Base-by-base conservation (phyloP, 2,329 filamentous ascomycete species). In the Alternaria sp. region DNA sequence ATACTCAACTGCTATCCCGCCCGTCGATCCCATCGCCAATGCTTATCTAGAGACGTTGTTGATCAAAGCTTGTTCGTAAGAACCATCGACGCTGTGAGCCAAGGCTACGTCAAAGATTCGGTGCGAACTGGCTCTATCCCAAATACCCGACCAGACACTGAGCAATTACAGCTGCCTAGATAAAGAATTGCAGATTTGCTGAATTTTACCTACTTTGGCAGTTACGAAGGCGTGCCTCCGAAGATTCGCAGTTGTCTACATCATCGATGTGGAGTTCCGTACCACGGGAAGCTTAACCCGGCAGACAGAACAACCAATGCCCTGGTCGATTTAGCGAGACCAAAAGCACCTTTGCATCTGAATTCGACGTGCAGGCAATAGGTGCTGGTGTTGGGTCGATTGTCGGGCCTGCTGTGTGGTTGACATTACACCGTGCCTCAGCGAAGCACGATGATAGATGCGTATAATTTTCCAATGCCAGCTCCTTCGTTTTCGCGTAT, bases 11-110 rank as follows among this genome's bases (percentile, higher is more conserved):
- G 44, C 7, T 48, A 48, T 36, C 44, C 44, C 31, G 31, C 23
- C 33, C 31, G 44, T 48, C 44, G 44, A 48, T 48, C 44, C 44
- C 17, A 48, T 48, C 21, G 21, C 29, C 36, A 26, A 48, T 24
- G 21, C 33, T 8, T 34, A 36, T 31, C 44, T 31, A 34, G 23
- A 34, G 14, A 48, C 13, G 23, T 21, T 34, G 44, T 24, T 48
- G 44, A 48, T 48, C 33, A 48, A 48, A 48, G 29, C 31, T 26
- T 40, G 5, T 40, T 17, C 21, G 21, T 9, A 40, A 17, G 37
- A 40, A 21, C 11, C 14, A 14, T 24, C 37, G 37, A 40, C 14
- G 11, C 21, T 40, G 11, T 24, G 11, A 40, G 21, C 21, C 37
- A 40, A 40, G 21, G 37, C 37, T 24, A 40, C 11, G 37, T 40